phyloP scores from a whole-genome alignment of 169 alveolate genomes.

The Plasmodium yoelii region DNA sequence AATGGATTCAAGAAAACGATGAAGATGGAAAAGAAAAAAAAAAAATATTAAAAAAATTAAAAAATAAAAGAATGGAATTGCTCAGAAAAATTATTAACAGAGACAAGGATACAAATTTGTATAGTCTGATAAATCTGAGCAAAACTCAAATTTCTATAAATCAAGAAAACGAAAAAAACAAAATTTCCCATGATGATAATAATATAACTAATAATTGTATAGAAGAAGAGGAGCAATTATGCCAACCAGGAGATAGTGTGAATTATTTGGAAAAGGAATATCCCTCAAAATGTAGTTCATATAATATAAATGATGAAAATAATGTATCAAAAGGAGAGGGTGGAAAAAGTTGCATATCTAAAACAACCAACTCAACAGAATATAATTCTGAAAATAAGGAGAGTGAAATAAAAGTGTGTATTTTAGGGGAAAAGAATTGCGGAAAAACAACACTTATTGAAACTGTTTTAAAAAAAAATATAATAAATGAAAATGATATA shows the following conservation, averaged over 20 bases:
- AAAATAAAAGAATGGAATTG: conserved; percentile 41
- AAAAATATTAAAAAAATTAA: conserved; percentile 25
- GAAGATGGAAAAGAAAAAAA: conserved; percentile 9
- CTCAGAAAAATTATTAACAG: conserved; percentile 32
- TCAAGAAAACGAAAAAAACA: conserved; percentile 6
- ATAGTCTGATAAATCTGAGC: conserved; percentile 24
- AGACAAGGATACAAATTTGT: conserved; percentile 32
- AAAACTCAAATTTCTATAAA: not conserved
- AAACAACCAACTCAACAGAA: too few relatives aligned
- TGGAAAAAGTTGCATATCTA: not conserved
- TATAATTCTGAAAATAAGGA: too few relatives aligned
- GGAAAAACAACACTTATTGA: conserved; percentile 63
- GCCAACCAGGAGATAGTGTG: not conserved
- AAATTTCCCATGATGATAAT: not conserved
- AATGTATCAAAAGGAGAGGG: not conserved
- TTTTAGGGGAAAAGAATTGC: conserved; percentile 62
- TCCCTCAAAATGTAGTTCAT: too few relatives aligned
- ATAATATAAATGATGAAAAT: not conserved
- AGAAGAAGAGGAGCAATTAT: not conserved
- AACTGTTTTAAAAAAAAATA: conserved; percentile 34
- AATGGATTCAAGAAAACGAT: not conserved
- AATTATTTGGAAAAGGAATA: too few relatives aligned
- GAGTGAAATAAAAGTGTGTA: conserved; percentile 31
- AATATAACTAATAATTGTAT: not conserved
- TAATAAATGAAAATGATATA: conserved; percentile 43